phyloP scores from a whole-genome alignment of 306 rosid species.

The Quercus parvula region DNA sequence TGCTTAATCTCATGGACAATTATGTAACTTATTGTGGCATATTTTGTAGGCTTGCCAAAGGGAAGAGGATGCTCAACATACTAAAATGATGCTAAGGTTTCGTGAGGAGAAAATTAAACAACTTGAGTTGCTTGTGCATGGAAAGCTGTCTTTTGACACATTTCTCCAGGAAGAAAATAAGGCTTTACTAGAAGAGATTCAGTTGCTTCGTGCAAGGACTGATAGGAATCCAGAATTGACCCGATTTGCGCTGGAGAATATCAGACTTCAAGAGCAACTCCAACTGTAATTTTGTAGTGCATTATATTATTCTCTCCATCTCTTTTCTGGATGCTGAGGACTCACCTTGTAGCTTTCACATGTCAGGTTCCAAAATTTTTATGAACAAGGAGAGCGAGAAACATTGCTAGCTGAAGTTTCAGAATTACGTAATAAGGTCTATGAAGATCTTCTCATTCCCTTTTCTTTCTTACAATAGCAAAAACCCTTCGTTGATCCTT shows the following conservation, averaged over 20 bases:
- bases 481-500: conserved; percentile 10
- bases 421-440: conserved; percentile 79
- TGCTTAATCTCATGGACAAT: not conserved
- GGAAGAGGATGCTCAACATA: conserved; percentile 59
- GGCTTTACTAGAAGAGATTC: conserved; percentile 63
- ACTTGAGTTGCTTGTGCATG: conserved; percentile 66
- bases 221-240: conserved; percentile 55
- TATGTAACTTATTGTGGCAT: conserved; percentile 22
- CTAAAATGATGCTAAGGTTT: conserved; percentile 47
- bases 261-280: conserved; percentile 54
- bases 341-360: conserved; percentile 34
- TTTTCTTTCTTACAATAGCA: not conserved
- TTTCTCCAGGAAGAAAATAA: conserved; percentile 70
- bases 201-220: conserved; percentile 51
- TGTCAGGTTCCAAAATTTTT: conserved; percentile 63
- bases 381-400: conserved; percentile 81
- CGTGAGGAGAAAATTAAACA: conserved; percentile 71
- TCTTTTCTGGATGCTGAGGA: conserved; percentile 19
- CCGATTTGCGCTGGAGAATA: conserved; percentile 56
- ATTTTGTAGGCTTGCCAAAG: conserved; percentile 58
- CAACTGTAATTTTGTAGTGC: conserved; percentile 48
- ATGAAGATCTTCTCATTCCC: conserved; percentile 2
- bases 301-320: conserved; percentile 16
- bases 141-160: conserved; percentile 60
- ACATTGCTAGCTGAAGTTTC: conserved; percentile 65